Conservation (phyloP, 2,329 filamentous ascomycete species). For the Hypoxylon sp. region DNA sequence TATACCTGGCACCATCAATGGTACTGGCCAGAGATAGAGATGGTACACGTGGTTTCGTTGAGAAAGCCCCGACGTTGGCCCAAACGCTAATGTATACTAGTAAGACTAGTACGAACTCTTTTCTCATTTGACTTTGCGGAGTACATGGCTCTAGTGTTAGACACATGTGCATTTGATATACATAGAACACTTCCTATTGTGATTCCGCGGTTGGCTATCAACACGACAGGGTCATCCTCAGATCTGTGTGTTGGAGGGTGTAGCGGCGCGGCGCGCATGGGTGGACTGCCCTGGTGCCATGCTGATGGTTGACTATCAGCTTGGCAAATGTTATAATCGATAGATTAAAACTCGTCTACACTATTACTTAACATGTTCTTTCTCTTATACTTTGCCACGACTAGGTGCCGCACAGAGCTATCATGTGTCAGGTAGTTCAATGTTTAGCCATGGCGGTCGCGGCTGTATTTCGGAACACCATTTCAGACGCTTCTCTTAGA, state of each 20-base stretch:
- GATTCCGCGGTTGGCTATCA: constrained; percentile 9
- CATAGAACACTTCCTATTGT: constrained; percentile 8
- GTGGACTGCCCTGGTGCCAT: constrained; percentile 9
- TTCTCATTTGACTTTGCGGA: constrained; percentile 32
- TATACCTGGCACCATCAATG: constrained; percentile 24
- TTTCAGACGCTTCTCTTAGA: constrained; percentile 37
- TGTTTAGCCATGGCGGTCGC: constrained; percentile 27
- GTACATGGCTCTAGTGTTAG: constrained; percentile 29
- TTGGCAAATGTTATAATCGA: constrained; percentile 25
- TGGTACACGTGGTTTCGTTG: constrained; percentile 26
- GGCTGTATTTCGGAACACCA: constrained; percentile 40
- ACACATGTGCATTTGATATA: constrained; percentile 16
- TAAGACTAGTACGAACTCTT: constrained; percentile 25
- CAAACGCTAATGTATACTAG: constrained; percentile 29
- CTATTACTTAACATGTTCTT: constrained; percentile 24
- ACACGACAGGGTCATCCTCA: constrained; percentile 13
- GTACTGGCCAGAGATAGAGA: constrained; percentile 23
- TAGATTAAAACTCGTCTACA: constrained; percentile 19
- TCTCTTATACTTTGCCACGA: neutral
- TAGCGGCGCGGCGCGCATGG: constrained; percentile 32
- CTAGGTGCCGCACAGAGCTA: constrained; percentile 5
- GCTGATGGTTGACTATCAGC: constrained; percentile 26
- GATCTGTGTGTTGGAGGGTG: constrained; percentile 28
- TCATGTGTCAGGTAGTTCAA: constrained; percentile 32
- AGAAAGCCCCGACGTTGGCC: constrained; percentile 17